These are phyloP conservation scores for Fusarium acutatum DNA, from an alignment of 2,329 filamentous ascomycete species.

Conservation along the genomic window DNA sequence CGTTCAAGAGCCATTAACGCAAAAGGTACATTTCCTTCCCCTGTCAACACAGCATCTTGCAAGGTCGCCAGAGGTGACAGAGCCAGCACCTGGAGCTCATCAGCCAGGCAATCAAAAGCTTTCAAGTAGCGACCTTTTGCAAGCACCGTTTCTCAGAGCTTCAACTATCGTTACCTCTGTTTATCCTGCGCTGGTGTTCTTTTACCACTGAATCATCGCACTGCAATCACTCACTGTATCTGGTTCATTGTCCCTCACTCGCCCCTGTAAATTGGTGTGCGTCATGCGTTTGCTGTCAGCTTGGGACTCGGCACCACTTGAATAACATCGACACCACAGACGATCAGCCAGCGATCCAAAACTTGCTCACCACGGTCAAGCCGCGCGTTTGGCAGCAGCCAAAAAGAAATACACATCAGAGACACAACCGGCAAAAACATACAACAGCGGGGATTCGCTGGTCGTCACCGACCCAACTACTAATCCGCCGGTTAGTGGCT, in stretches of 20 bases:
- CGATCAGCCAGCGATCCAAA: no score
- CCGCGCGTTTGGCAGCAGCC: not conserved
- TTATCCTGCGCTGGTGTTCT: no score
- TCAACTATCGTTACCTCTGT: not conserved
- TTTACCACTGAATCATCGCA: fast-evolving
- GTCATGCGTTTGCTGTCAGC: no score
- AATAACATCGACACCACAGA: no score
- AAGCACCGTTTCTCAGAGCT: not conserved
- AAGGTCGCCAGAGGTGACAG: not conserved
- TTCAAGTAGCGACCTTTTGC: not conserved
- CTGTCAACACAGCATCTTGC: not conserved
- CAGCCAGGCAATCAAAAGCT: no score
- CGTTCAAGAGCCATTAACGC: not conserved
- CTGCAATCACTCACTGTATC: not conserved
- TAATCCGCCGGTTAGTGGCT: not conserved
- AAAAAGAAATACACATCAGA: not conserved
- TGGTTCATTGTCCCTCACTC: not conserved
- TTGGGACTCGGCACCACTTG: not conserved
- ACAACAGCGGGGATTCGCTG: constrained; percentile 9
- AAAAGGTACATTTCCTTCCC: not conserved
- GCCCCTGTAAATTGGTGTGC: not conserved
- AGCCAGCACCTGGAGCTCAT: not conserved
- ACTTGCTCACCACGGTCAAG: not conserved
- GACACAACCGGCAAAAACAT: not conserved
- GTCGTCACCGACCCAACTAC: constrained; percentile 11